A percentile compares a stretch with the other conserved stretches of the same genome.
Evolutionary conservation across 441 rosid species (phyloP).

Genomic region (Gossypium trilobum): DNA sequence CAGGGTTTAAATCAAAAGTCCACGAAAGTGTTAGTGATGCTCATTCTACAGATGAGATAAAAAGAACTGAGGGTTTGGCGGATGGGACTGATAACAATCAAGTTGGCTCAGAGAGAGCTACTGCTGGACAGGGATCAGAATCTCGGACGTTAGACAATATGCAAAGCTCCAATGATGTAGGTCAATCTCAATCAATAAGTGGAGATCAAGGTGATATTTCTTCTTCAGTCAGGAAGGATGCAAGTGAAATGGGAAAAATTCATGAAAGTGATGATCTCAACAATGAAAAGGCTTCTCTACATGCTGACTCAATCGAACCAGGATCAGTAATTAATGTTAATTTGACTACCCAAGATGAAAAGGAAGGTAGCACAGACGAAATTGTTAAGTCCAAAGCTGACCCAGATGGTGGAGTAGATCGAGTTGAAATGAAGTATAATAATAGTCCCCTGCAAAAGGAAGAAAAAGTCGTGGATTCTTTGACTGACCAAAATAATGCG

Average conservation of each 20-base stretch:
- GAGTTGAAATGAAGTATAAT: slow-evolving; percentile 35
- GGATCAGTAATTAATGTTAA: slow-evolving; percentile 27
- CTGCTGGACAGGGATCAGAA: slow-evolving; percentile 29
- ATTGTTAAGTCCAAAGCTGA: slow-evolving; percentile 35
- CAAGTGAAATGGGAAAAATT: slow-evolving; percentile 33
- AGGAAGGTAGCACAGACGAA: slow-evolving; percentile 29
- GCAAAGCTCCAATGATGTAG: slow-evolving; percentile 27
- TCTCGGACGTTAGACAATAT: slow-evolving; percentile 31
- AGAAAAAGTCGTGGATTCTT: slow-evolving; percentile 37
- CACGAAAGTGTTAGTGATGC: slow-evolving; percentile 38
- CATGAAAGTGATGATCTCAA: slow-evolving; percentile 29
- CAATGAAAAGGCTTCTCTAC: slow-evolving; percentile 32
- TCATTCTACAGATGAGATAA: slow-evolving; percentile 32
- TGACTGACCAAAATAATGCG: slow-evolving; percentile 40
- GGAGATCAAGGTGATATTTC: slow-evolving; percentile 34
- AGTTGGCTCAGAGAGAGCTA: slow-evolving; percentile 29
- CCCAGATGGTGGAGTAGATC: slow-evolving; percentile 32
- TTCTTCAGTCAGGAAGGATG: slow-evolving; percentile 27
- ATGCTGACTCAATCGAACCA: slow-evolving; percentile 34
- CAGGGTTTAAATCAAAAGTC: slow-evolving; percentile 28
- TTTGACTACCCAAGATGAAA: slow-evolving; percentile 27
- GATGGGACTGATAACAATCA: slow-evolving; percentile 31
- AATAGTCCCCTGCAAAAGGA: slow-evolving; percentile 27
- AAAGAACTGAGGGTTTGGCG: slow-evolving; percentile 32
- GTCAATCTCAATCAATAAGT: slow-evolving; percentile 27